Evolutionary conservation across 2,329 filamentous ascomycete genomes (phyloP).

Genomic region (Aspergillus aculeatus): DNA sequence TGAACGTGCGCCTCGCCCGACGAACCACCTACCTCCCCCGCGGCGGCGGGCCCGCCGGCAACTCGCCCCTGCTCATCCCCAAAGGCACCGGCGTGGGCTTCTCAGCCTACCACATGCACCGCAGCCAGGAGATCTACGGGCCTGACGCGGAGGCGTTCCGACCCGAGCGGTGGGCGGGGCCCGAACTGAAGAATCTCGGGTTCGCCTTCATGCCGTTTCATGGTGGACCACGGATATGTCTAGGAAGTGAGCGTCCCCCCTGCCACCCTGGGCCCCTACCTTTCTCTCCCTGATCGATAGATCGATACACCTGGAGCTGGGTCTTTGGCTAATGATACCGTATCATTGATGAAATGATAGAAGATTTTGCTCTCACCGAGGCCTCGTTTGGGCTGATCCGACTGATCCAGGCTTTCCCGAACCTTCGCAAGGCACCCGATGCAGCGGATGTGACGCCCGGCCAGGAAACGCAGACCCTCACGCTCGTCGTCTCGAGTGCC

Average conservation of each 20-base stretch:
- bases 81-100: conserved; percentile 22
- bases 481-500: not conserved
- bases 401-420: not conserved
- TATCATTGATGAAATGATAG: not conserved
- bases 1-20: conserved; percentile 14
- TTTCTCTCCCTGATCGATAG: no score
- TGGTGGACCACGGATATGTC: conserved; percentile 47
- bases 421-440: not conserved
- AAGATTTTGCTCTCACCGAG: not conserved
- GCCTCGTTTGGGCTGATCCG: not conserved
- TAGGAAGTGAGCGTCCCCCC: conserved; percentile 7
- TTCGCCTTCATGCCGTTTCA: conserved; percentile 43
- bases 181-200: conserved; percentile 33
- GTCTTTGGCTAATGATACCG: no score
- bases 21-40: conserved; percentile 28
- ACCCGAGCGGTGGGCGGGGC: conserved; percentile 32
- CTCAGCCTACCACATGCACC: conserved; percentile 28
- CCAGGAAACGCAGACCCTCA: not conserved
- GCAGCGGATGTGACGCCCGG: not conserved
- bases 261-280: no score
- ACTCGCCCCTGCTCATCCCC: conserved; percentile 25
- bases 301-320: no score
- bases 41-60: conserved; percentile 32
- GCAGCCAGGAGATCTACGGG: conserved; percentile 29
- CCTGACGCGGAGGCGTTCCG: conserved; percentile 28